Evolutionary conservation across 1,284 basidiomycete species (phyloP).

Genomic region (Rhodotorula mucilaginosa): DNA sequence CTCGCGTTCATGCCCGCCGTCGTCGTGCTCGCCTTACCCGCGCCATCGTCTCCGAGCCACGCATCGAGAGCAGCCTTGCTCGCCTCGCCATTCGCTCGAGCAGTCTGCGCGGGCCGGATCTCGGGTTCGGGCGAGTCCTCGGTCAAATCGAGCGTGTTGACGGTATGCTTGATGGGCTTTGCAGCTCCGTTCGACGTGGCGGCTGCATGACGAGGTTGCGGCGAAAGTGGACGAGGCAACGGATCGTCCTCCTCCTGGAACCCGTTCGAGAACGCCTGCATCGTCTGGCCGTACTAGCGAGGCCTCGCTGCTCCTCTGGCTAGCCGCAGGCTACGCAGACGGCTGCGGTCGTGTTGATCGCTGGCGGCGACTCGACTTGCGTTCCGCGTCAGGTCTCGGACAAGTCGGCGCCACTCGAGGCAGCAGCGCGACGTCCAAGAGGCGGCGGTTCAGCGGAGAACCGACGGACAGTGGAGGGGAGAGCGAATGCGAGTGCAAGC

Average conservation of each 20-base stretch:
- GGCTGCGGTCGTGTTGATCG: too few species aligned
- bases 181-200: background rate
- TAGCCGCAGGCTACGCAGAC: background rate
- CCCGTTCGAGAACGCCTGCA: constrained; percentile 22
- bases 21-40: background rate
- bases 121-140: constrained; percentile 14
- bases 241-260: constrained; percentile 16
- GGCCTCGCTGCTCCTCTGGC: background rate
- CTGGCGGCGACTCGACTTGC: too few species aligned
- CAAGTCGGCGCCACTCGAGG: too few species aligned
- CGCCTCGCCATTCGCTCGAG: background rate
- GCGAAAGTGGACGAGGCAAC: background rate
- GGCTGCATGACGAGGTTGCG: background rate
- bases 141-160: constrained; percentile 21
- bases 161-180: background rate
- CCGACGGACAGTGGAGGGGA: too few species aligned
- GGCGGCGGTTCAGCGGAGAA: too few species aligned
- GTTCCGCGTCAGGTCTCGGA: too few species aligned
- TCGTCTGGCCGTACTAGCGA: background rate
- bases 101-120: too few species aligned
- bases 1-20: background rate
- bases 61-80: background rate
- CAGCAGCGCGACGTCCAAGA: too few species aligned
- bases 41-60: background rate
- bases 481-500: too few species aligned